Base-by-base conservation (phyloP, 2,329 filamentous ascomycete species). In the Neoascochyta sp. region DNA sequence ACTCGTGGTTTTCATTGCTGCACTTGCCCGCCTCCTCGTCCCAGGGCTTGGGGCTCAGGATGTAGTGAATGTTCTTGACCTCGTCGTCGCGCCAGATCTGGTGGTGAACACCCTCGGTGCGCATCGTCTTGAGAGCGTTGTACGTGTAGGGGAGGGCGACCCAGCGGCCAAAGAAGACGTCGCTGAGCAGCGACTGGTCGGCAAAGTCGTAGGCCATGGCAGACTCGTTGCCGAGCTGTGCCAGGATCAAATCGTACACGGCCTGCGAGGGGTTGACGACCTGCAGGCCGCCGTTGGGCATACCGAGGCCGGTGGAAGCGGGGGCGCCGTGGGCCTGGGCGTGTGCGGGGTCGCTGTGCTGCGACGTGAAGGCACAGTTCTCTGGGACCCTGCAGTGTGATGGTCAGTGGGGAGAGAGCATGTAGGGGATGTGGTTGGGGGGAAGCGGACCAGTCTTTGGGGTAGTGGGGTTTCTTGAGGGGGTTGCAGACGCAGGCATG, bases 401-500 rank as follows among this genome's bases (percentile, higher is more conserved):
- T n/a, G n/a, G n/a, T n/a, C n/a, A n/a, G n/a, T n/a, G n/a, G n/a
- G n/a, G n/a, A n/a, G n/a, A n/a, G n/a, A n/a, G n/a, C n/a, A n/a
- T n/a, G n/a, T n/a, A n/a, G n/a, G n/a, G n/a, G n/a, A 6, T 2
- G 10, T 13, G 9, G 8, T 12, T 4, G 18, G n/a, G 4, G 9
- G 8, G 10, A 29, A 33, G n/a, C n/a, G 19, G 65, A 77, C 79
- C 85, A 94, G 58, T 86, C 66, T 27, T 67, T 62, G 0, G 87
- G 87, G 62, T 94, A 94, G 65, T 93, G 85, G 16, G 76, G 54
- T 61, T 86, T 87, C 48, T 77, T 74, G 44, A 88, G 67, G 13
- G 87, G 86, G 64, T 93, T 93, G 68, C 87, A 93, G 11, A 87
- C 80, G 63, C 87, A 93, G 4, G 87, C 87, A 64, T 90, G 86